Conservation (phyloP, 1,139 yeast genomes). For the Taphrina populina region DNA sequence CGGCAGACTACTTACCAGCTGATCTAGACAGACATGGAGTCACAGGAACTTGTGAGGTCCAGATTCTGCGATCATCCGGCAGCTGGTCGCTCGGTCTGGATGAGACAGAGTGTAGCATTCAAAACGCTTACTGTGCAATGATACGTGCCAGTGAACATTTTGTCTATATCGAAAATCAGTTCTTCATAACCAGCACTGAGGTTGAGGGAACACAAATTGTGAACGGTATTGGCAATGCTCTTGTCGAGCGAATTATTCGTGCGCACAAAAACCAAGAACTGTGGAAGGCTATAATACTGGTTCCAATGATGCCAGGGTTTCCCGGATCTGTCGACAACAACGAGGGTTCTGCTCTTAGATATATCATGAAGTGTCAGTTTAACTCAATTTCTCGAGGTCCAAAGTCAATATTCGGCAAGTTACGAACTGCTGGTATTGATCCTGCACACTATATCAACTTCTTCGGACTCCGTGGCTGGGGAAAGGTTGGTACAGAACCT, state of each 20-base stretch:
- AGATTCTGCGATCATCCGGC: constrained; percentile 82
- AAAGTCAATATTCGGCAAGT: constrained; percentile 81
- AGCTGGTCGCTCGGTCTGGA: constrained; percentile 84
- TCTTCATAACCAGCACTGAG: constrained; percentile 82
- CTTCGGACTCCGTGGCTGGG: constrained; percentile 93
- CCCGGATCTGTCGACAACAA: constrained; percentile 90
- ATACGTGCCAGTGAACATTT: constrained; percentile 92
- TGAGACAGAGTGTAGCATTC: constrained; percentile 84
- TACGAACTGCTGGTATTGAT: constrained; percentile 69
- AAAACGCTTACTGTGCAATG: constrained; percentile 82
- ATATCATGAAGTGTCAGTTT: constrained; percentile 95
- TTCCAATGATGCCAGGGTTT: constrained; percentile 97
- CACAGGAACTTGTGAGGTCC: constrained; percentile 88
- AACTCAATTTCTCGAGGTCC: constrained; percentile 90
- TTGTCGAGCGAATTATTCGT: constrained; percentile 86
- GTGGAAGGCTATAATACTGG: constrained; percentile 89
- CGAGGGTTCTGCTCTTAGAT: constrained; percentile 89
- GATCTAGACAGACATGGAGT: constrained; percentile 65
- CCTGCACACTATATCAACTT: constrained; percentile 92
- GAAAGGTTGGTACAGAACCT: constrained; percentile 69
- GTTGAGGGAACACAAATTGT: constrained; percentile 83
- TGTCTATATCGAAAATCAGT: constrained; percentile 91
- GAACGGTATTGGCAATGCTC: constrained; percentile 91
- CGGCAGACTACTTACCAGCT: constrained; percentile 75
- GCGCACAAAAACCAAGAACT: constrained; percentile 73